phyloP scores from a whole-genome alignment of 768 basidiomycete genomes.

The Lentinula detonsa region DNA sequence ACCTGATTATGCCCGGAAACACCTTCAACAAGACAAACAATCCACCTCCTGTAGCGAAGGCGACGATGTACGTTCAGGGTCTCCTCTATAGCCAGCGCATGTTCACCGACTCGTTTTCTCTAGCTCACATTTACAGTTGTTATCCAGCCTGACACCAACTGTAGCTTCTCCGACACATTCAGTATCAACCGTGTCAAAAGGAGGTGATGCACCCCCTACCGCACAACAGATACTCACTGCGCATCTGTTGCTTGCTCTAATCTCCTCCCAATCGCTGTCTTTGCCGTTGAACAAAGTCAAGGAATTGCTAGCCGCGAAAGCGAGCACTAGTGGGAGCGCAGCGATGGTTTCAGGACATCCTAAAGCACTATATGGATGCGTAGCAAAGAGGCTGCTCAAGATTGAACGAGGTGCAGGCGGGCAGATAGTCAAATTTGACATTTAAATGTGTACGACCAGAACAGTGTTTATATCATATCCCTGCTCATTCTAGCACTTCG shows the following conservation, averaged over 20 bases:
- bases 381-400: conserved; percentile 74
- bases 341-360: conserved; percentile 18
- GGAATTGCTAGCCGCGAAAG: conserved; percentile 42
- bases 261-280: conserved; percentile 47
- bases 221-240: conserved; percentile 70
- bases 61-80: conserved; percentile 47
- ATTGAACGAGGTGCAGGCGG: conserved; percentile 73
- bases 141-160: conserved; percentile 45
- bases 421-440: conserved; percentile 70
- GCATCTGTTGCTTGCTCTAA: conserved; percentile 53
- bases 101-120: neutral
- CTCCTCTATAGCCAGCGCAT: conserved; percentile 3
- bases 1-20: conserved; percentile 55
- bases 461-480: neutral
- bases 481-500: conserved; percentile 35
- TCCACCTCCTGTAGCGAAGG: conserved; percentile 47
- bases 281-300: conserved; percentile 62
- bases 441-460: conserved; percentile 19
- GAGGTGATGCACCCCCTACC: conserved; percentile 33
- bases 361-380: conserved; percentile 67
- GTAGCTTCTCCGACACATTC: conserved; percentile 54
- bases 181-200: conserved; percentile 35
- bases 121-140: conserved; percentile 52
- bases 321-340: conserved; percentile 25
- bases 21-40: conserved; percentile 28